phyloP scores from a whole-genome alignment of 192 early-diverging fungal species.

The Coemansia sp. region DNA sequence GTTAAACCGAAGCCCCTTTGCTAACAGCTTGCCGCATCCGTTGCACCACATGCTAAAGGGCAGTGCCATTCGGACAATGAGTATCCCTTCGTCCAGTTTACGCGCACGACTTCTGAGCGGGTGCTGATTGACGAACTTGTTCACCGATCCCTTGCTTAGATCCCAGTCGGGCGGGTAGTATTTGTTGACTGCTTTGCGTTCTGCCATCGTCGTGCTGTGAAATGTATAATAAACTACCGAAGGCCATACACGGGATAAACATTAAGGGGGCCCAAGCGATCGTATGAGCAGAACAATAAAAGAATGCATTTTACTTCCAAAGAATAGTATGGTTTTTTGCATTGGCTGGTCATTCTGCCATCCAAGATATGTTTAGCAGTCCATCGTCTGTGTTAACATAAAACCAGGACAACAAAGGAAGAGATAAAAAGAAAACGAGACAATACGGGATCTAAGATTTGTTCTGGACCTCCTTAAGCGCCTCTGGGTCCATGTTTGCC shows the following conservation, averaged over 20 bases:
- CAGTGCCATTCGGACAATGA: constrained; percentile 84
- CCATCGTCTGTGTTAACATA: neutral
- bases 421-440: neutral
- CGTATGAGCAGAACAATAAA: constrained; percentile 1
- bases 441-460: constrained; percentile 6
- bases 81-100: constrained; percentile 87
- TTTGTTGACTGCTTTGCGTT: constrained; percentile 59
- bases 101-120: constrained; percentile 83
- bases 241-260: too few species aligned
- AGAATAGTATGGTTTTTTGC: neutral
- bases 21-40: constrained; percentile 82
- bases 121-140: constrained; percentile 85
- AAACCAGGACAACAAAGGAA: neutral
- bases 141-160: constrained; percentile 78
- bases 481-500: constrained; percentile 62
- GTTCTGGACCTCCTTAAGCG: constrained; percentile 48
- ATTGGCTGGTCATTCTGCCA: constrained; percentile 1
- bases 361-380: neutral
- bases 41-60: constrained; percentile 91
- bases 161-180: constrained; percentile 91
- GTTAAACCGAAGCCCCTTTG: constrained; percentile 90
- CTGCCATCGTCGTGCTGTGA: constrained; percentile 18
- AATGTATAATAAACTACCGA: too few species aligned
- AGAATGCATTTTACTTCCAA: neutral
- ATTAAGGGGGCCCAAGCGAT: too few species aligned